Evolutionary conservation across 2,329 filamentous ascomycete genomes (phyloP), one percentile per base, ranked within the genome.

Genomic region (Tolypocladium endophyticum): DNA sequence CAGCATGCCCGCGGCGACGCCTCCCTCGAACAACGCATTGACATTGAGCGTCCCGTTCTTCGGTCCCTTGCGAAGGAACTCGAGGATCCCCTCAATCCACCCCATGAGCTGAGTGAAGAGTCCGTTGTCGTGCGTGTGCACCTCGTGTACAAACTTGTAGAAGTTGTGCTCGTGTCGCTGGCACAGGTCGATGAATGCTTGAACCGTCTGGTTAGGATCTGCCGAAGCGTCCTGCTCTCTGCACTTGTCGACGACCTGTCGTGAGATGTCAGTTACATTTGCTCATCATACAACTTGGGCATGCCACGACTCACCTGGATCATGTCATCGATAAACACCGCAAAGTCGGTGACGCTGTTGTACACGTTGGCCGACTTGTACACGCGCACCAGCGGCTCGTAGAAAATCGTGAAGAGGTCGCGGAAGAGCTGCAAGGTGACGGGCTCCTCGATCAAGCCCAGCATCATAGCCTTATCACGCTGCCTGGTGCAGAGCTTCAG

Each of bases 291-390:
- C 25, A 16, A 8, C 4, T 9, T 56, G 43, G 43, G 11, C 53
- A 9, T 20, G 57, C 41, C 56, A 25, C 3, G 18, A 66, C 76
- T 64, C 64, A 92, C 91, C 69, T 85, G 82, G 66, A 97, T 96
- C 71, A 92, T 89, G 72, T 99, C 94, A 69, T 97, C 92, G 58
- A 94, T 85, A 68, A 99, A 99, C 45, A 86, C 81, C 0, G 93
- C 89, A 76, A 99, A 97, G 73, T 99, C 94, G 0, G 93, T 97
- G 61, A 99, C 93, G 70, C 90, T 95, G 78, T 87, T 94, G 80
- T 97, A 97, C 33, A 99, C 93, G 67, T 97, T 99, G 64, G 94
- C 94, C 25, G 92, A 96, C 76, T 97, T 99, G 81, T 99, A 99
- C 0, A 99, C 94, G 55, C 94, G 85, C 20, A 99, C 91, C 28